Percentiles rank a stretch among this genome's conserved stretches.
phyloP scores from a whole-genome alignment of 2,329 filamentous ascomycete species.

The Sordariomycetes sp. region DNA sequence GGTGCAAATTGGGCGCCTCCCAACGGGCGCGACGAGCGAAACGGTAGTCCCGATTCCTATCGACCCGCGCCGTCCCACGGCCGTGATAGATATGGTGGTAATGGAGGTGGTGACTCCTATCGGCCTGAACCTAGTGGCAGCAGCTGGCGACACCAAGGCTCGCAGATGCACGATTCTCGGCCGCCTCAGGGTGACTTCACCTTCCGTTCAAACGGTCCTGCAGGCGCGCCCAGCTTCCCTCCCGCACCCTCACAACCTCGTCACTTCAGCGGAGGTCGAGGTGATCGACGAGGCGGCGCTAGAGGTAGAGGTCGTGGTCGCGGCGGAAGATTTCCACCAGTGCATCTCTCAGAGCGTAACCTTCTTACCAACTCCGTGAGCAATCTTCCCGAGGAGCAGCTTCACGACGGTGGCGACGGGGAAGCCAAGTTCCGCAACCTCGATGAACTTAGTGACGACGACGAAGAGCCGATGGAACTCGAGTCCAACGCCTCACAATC shows the following conservation, averaged over 20 bases:
- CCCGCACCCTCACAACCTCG: conserved; percentile 2
- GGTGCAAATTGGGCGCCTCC: too few species aligned
- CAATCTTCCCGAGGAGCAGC: conserved; percentile 32
- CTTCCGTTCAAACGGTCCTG: conserved; percentile 43
- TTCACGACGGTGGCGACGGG: conserved; percentile 33
- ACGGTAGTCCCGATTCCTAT: too few species aligned
- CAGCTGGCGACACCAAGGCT: not conserved
- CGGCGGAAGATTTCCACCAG: conserved; percentile 20
- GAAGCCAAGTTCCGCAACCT: conserved; percentile 43
- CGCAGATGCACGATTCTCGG: not conserved
- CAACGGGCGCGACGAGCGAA: too few species aligned
- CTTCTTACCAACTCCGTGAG: conserved; percentile 35
- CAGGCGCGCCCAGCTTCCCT: conserved; percentile 3
- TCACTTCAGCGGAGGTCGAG: conserved; percentile 5
- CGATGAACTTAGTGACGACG: conserved; percentile 52
- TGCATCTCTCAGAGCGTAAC: conserved; percentile 37
- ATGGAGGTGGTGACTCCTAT: conserved; percentile 2
- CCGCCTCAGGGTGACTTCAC: conserved; percentile 42
- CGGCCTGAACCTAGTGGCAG: not conserved
- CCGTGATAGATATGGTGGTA: too few species aligned
- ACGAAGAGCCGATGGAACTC: conserved; percentile 56
- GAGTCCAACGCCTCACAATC: conserved; percentile 25
- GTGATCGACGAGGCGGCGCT: conserved; percentile 14
- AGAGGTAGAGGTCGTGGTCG: conserved; percentile 15
- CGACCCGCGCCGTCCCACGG: too few species aligned